Percentiles rank a stretch among this genome's conserved stretches.
These are phyloP conservation scores for Yamadazyma kanchanaburiensis DNA, from an alignment of 1,139 yeast genomes.

Conservation along the genomic window DNA sequence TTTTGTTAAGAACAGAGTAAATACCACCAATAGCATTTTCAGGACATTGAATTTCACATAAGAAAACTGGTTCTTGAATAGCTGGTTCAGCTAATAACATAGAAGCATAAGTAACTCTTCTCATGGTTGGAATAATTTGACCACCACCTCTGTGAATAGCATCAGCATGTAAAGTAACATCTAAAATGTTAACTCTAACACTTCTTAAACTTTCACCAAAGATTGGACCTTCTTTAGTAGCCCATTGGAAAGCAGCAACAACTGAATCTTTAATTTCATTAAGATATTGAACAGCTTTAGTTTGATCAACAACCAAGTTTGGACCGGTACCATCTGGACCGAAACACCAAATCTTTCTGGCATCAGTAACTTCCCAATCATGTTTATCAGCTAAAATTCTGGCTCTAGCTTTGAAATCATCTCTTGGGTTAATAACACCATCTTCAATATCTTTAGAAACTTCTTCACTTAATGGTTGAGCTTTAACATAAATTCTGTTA, in stretches of 20 bases:
- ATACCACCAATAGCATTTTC: constrained; percentile 99
- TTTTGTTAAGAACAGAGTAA: constrained; percentile 98
- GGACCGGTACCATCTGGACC: constrained; percentile 99
- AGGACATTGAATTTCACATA: constrained; percentile 99
- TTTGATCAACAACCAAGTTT: constrained; percentile 98
- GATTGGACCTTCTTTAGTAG: constrained; percentile 99
- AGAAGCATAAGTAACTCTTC: constrained; percentile 99
- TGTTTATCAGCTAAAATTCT: constrained; percentile 98
- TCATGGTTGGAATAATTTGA: constrained; percentile 99
- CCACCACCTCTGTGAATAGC: constrained; percentile 99
- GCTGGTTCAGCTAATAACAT: constrained; percentile 98
- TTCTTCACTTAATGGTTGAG: constrained; percentile 95
- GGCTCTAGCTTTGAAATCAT: constrained; percentile 99
- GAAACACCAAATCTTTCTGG: constrained; percentile 99
- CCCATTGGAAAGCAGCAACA: constrained; percentile 99
- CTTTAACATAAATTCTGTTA: constrained; percentile 98
- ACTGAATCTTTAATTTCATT: constrained; percentile 99
- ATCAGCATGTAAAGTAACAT: constrained; percentile 99
- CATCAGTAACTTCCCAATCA: constrained; percentile 99
- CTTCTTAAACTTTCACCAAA: constrained; percentile 96
- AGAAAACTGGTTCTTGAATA: constrained; percentile 98
- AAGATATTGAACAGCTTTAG: constrained; percentile 99
- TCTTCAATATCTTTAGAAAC: constrained; percentile 86
- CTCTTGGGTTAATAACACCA: constrained; percentile 93
- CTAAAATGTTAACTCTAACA: constrained; percentile 95